Evolutionary conservation across 2,329 filamentous ascomycete genomes (phyloP).

Genomic region (Aspergillus quadrilineatus): DNA sequence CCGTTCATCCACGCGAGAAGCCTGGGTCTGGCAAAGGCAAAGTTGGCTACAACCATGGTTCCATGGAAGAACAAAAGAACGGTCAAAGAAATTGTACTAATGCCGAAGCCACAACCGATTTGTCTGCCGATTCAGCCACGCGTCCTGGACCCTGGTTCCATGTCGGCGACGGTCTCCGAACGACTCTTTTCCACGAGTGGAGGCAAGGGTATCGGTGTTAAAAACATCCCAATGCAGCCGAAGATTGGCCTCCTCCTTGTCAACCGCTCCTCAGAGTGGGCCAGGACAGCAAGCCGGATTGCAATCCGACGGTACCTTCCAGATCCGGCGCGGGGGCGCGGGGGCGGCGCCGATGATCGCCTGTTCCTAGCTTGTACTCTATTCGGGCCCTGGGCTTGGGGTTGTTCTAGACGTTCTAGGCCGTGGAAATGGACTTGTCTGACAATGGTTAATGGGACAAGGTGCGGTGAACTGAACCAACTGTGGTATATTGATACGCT

Average conservation of each 20-base stretch:
- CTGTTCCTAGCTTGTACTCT: conserved; percentile 8
- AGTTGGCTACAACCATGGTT: conserved; percentile 7
- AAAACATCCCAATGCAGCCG: neutral
- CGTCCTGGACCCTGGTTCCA: neutral
- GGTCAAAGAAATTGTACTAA: neutral
- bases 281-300: neutral
- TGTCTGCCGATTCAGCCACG: conserved; percentile 1
- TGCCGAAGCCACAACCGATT: neutral
- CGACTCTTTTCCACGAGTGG: neutral
- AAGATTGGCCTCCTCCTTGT: neutral
- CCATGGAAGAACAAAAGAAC: neutral
- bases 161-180: neutral
- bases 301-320: neutral
- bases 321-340: neutral
- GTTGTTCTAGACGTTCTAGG: conserved; percentile 6
- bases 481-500: conserved; percentile 12
- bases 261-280: neutral
- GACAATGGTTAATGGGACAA: neutral
- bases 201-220: neutral
- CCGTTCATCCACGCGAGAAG: neutral
- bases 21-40: conserved; percentile 9
- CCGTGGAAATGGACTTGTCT: neutral
- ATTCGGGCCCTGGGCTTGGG: neutral
- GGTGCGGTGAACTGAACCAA: conserved; percentile 4
- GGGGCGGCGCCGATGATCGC: conserved; percentile 3